These are phyloP conservation scores for Linnemannia zychae DNA, from an alignment of 192 early-diverging fungal genomes.

Conservation along the genomic window DNA sequence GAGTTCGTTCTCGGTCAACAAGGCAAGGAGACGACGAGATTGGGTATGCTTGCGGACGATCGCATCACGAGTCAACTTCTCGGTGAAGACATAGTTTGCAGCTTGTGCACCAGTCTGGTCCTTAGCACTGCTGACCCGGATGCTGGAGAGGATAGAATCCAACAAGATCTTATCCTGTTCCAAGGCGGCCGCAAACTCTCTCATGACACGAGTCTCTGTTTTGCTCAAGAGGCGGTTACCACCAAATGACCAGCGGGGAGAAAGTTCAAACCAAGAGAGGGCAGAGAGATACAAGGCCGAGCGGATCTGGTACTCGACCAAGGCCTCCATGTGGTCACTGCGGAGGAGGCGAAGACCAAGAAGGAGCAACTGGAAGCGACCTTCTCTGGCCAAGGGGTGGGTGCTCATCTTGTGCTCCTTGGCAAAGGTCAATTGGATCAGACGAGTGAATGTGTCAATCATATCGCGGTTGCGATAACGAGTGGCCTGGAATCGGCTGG, in stretches of 20 bases:
- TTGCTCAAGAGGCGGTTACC: constrained; percentile 73
- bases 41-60: constrained; percentile 62
- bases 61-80: constrained; percentile 66
- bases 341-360: constrained; percentile 82
- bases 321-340: constrained; percentile 74
- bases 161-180: constrained; percentile 72
- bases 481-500: constrained; percentile 85
- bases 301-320: constrained; percentile 73
- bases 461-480: constrained; percentile 78
- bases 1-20: constrained; percentile 93
- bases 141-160: constrained; percentile 60
- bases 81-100: constrained; percentile 28
- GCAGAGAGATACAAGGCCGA: constrained; percentile 77
- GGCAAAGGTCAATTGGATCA: constrained; percentile 85
- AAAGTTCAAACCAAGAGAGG: constrained; percentile 84
- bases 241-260: constrained; percentile 85
- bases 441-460: constrained; percentile 78
- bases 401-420: constrained; percentile 60
- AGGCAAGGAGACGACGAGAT: constrained; percentile 74
- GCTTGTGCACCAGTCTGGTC: not conserved
- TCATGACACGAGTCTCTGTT: constrained; percentile 72
- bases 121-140: constrained; percentile 10
- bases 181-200: constrained; percentile 72
- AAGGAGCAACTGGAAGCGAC: constrained; percentile 83
- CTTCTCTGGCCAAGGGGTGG: constrained; percentile 79